Evolutionary conservation across 495 filamentous ascomycete species (phyloP).

Genomic region (Aspergillus panamensis): DNA sequence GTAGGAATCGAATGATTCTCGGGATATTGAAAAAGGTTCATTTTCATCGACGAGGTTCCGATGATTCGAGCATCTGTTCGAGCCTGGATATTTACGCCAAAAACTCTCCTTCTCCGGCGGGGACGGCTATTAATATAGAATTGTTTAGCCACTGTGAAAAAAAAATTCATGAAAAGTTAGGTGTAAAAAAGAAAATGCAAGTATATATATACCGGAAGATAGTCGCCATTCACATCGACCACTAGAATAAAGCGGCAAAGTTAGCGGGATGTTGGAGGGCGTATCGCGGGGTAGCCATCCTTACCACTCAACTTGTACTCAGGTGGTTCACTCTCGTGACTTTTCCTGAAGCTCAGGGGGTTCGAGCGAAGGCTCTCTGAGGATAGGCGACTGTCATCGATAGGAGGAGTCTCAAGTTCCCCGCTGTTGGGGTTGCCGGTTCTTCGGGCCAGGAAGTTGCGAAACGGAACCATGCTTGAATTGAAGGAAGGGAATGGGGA

Average conservation of each 20-base stretch:
- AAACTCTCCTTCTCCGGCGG: constrained; percentile 81
- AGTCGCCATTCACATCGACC: constrained; percentile 94
- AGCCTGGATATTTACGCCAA: constrained; percentile 72
- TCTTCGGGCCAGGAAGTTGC: constrained; percentile 67
- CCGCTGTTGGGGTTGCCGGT: constrained; percentile 44
- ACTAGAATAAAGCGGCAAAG: constrained; percentile 49
- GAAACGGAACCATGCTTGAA: constrained; percentile 65
- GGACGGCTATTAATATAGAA: constrained; percentile 61
- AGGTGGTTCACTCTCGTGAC: constrained; percentile 54
- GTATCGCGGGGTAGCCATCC: constrained; percentile 18
- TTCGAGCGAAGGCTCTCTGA: constrained; percentile 29
- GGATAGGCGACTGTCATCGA: constrained; percentile 52
- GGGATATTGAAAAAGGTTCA: constrained; percentile 94
- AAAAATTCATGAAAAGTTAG: not conserved
- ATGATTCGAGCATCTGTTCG: constrained; percentile 66
- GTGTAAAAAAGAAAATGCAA: not conserved
- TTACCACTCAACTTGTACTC: constrained; percentile 84
- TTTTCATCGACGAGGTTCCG: constrained; percentile 69
- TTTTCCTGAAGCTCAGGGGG: constrained; percentile 59
- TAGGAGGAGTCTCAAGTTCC: constrained; percentile 36
- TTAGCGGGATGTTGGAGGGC: constrained; percentile 5
- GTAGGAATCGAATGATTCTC: constrained; percentile 98
- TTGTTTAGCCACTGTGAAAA: constrained; percentile 18
- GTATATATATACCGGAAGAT: constrained; percentile 70
- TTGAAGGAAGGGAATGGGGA: not conserved